Base-by-base conservation (phyloP, 2,329 filamentous ascomycete species). In the Aspergillus terreus region DNA sequence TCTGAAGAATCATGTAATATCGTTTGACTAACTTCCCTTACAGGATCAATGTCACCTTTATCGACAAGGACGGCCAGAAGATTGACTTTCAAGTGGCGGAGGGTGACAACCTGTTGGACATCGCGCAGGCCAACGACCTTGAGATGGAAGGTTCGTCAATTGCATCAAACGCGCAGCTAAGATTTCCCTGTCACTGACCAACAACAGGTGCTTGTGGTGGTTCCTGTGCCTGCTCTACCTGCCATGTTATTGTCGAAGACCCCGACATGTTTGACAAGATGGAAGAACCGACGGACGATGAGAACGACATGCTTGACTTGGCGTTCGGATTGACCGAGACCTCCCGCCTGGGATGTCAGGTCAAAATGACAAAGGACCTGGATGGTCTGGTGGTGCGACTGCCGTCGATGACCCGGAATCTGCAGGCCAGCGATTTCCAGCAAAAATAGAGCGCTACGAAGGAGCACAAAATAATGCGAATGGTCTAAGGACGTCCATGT, bases 61-160 rank as follows among this genome's bases (percentile, higher is more conserved):
- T 97, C 60, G 92, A 96, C 71, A 96, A 97, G 73, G 91, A 96
- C 17, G 86, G 86, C 46, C 77, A 82, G 27, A 80, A 85, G 59
- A 81, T 89, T 70, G 89, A 86, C 54, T 83, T 96, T 63, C 84
- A 87, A 53, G 92, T 96, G 7, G 78, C 83, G 12, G 84, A 88
- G 62, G 94, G 94, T 46, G 91, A 96, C 72, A 99, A 99, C 71
- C 78, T 99, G 49, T 80, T 99, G 49, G 92, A 97, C 66, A 92
- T 99, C 65, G 94, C 92, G 19, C 92, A 96, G 70, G 90, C 88
- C 43, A 83, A 97, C 71, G 92, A 97, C 66, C 78, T 99, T 40
- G 94, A 99, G 71, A 97, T 99, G 92, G 94, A 99, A 78, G 92
- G 82, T 82, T 68, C 54, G 73, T 62, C 46, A 17, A n/a, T 38